Conservation (phyloP, 768 basidiomycete genomes). For the Lentinula lateritia region DNA sequence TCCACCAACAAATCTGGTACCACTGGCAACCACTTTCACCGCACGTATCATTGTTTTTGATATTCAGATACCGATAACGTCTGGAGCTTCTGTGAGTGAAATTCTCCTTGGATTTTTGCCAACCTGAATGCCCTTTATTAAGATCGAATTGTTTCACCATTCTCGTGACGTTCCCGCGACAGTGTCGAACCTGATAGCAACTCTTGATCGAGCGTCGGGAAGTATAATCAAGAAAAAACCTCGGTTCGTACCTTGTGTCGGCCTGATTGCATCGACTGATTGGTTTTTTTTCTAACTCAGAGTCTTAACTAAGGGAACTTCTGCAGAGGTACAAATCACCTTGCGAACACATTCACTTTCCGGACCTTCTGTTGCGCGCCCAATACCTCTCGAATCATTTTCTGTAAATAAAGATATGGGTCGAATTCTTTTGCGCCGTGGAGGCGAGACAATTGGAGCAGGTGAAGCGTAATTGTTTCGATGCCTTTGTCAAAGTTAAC, state of each 20-base stretch:
- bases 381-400: slow-evolving; percentile 86
- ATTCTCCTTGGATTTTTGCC: neutral
- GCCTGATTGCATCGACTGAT: too few relatives aligned
- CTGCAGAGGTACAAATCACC: slow-evolving; percentile 83
- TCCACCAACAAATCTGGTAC: slow-evolving; percentile 62
- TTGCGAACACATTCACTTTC: slow-evolving; percentile 54
- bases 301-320: slow-evolving; percentile 77
- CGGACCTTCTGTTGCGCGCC: slow-evolving; percentile 39
- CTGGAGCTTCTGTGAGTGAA: slow-evolving; percentile 70
- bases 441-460: slow-evolving; percentile 92
- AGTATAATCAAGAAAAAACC: slow-evolving; percentile 73
- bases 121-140: neutral
- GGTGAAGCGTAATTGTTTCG: slow-evolving; percentile 36
- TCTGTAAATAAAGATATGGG: slow-evolving; percentile 94
- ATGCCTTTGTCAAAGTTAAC: too few relatives aligned
- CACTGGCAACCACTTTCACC: slow-evolving; percentile 70
- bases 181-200: slow-evolving; percentile 73
- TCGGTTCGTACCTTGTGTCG: slow-evolving; percentile 44
- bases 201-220: slow-evolving; percentile 74
- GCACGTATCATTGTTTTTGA: slow-evolving; percentile 95
- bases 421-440: slow-evolving; percentile 76
- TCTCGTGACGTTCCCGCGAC: slow-evolving; percentile 90
- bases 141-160: slow-evolving; percentile 95
- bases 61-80: slow-evolving; percentile 80
- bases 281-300: slow-evolving; percentile 28